phyloP scores from a whole-genome alignment of 2,329 filamentous ascomycete genomes.

The Ceratocystis destructans region DNA sequence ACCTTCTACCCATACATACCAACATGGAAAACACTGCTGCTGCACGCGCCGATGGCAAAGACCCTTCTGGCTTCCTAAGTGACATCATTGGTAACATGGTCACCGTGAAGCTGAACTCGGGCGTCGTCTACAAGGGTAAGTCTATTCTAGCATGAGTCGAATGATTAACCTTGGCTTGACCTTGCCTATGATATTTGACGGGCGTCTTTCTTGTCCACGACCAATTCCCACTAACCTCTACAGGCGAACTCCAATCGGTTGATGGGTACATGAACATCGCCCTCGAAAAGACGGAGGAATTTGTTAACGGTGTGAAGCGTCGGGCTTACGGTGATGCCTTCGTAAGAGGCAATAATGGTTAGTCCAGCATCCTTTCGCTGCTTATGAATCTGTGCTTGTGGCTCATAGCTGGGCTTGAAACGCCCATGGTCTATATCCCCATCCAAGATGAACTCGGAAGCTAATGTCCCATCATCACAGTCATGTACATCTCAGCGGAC shows the following conservation, averaged over 20 bases:
- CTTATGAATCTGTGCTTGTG: neutral
- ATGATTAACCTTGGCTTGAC: neutral
- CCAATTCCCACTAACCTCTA: neutral
- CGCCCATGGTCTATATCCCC: neutral
- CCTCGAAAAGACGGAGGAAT: constrained; percentile 87
- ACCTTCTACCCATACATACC: neutral
- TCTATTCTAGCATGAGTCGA: neutral
- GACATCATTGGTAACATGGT: constrained; percentile 92
- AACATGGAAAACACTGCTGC: constrained; percentile 60
- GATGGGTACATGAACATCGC: constrained; percentile 99
- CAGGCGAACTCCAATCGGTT: constrained; percentile 89
- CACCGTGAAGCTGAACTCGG: constrained; percentile 96
- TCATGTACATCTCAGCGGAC: constrained; percentile 59
- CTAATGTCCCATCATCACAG: constrained; percentile 27
- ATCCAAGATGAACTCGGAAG: neutral
- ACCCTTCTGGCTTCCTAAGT: constrained; percentile 83
- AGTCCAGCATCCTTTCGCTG: constrained; percentile 20
- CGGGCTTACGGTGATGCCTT: constrained; percentile 88
- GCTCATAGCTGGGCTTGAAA: neutral
- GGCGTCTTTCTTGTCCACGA: neutral
- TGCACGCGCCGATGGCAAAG: constrained; percentile 59
- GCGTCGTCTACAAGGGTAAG: constrained; percentile 89
- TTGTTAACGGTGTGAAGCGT: constrained; percentile 69
- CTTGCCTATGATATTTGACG: neutral
- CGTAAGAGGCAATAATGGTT: constrained; percentile 90